These are phyloP conservation scores for Priceomyces castillae DNA, from an alignment of 805 yeast genomes.

Conservation along the genomic window DNA sequence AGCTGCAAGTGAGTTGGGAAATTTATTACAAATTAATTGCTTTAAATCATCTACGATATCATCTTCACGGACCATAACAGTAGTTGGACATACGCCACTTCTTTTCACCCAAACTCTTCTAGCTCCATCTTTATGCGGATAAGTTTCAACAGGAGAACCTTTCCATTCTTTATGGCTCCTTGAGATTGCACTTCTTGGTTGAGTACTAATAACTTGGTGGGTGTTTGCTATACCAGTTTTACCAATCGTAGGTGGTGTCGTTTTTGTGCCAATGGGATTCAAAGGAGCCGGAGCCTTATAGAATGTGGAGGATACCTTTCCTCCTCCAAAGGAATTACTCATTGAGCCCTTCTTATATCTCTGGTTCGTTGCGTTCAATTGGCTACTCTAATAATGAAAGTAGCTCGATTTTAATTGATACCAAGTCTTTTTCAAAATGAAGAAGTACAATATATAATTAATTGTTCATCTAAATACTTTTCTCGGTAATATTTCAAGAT, in stretches of 20 bases:
- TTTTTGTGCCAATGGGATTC: neutral
- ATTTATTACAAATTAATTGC: conserved; percentile 56
- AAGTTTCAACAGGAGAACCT: conserved; percentile 6
- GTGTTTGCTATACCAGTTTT: conserved; percentile 1
- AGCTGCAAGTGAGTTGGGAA: conserved; percentile 63
- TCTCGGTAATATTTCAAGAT: neutral
- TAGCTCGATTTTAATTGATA: neutral
- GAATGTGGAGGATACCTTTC: neutral
- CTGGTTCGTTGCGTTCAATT: neutral
- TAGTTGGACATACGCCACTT: conserved; percentile 59
- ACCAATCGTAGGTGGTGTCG: neutral
- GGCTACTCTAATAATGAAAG: neutral
- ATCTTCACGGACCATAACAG: conserved; percentile 55
- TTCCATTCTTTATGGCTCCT: neutral
- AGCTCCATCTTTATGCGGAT: conserved; percentile 4
- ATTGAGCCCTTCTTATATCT: neutral
- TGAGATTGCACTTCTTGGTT: neutral
- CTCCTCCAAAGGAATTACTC: neutral
- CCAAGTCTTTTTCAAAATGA: neutral
- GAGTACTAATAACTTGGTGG: conserved; percentile 1
- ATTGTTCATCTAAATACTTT: neutral
- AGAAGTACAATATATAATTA: no score
- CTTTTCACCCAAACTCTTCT: conserved; percentile 57
- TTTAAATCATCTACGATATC: conserved; percentile 86
- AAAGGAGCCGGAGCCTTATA: neutral